phyloP scores from a whole-genome alignment of 495 filamentous ascomycete species.

The Alectoria sarmentosa region DNA sequence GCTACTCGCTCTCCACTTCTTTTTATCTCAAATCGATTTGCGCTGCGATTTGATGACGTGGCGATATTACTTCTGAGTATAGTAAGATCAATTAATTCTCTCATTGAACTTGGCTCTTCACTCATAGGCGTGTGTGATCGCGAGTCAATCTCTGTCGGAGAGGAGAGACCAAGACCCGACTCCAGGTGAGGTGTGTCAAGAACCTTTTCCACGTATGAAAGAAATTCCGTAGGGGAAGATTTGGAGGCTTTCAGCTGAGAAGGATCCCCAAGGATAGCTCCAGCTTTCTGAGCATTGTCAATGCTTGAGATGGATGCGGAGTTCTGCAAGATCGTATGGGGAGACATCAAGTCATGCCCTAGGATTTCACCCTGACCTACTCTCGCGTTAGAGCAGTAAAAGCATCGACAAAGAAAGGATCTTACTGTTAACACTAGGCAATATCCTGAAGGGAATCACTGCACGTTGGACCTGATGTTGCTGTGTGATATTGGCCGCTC shows the following conservation, averaged over 20 bases:
- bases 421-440: slow-evolving; percentile 77
- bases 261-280: slow-evolving; percentile 26
- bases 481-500: slow-evolving; percentile 67
- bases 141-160: slow-evolving; percentile 51
- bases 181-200: slow-evolving; percentile 53
- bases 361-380: slow-evolving; percentile 58
- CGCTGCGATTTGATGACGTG: slow-evolving; percentile 52
- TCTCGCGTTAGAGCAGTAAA: slow-evolving; percentile 24
- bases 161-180: slow-evolving; percentile 55
- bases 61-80: slow-evolving; percentile 71
- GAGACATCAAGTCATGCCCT: slow-evolving; percentile 85
- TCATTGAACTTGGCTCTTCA: slow-evolving; percentile 51
- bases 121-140: slow-evolving; percentile 38
- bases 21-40: slow-evolving; percentile 90
- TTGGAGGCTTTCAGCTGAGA: slow-evolving; percentile 11
- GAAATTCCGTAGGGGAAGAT: slow-evolving; percentile 51
- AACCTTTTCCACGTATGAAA: slow-evolving; percentile 74
- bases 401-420: background rate
- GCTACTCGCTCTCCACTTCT: slow-evolving; percentile 80
- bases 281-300: slow-evolving; percentile 35
- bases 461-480: slow-evolving; percentile 82
- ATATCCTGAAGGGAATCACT: slow-evolving; percentile 89
- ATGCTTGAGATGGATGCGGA: slow-evolving; percentile 46
- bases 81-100: slow-evolving; percentile 84
- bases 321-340: slow-evolving; percentile 84